Conservation (phyloP, 305 asterid genomes). For the Coffea humblotiana region DNA sequence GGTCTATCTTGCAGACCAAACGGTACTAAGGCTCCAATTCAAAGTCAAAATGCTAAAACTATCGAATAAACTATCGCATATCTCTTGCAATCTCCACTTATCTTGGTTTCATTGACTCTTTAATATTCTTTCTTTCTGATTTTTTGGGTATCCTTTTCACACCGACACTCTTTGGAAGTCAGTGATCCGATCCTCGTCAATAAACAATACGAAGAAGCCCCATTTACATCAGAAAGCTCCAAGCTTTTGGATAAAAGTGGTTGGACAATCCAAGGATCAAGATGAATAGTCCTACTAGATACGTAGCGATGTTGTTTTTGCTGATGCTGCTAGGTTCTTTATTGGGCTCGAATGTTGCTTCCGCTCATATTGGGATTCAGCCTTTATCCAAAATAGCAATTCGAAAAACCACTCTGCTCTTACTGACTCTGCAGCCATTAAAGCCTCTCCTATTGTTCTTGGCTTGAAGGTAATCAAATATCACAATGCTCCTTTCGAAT, state of each 20-base stretch:
- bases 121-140: background rate
- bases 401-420: slow-evolving; percentile 49
- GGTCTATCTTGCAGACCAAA: background rate
- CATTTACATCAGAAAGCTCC: background rate
- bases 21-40: background rate
- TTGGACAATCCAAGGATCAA: background rate
- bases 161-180: background rate
- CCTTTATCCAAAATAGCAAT: slow-evolving; percentile 74
- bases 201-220: background rate
- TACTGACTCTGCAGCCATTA: slow-evolving; percentile 46
- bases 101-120: background rate
- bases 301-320: background rate
- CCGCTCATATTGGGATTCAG: slow-evolving; percentile 54
- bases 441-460: slow-evolving; percentile 61
- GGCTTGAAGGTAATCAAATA: slow-evolving; percentile 46
- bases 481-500: background rate
- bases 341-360: slow-evolving; percentile 15
- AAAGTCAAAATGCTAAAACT: background rate
- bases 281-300: background rate
- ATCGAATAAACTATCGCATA: background rate
- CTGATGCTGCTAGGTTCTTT: slow-evolving; percentile 11
- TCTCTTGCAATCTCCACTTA: slow-evolving; percentile 12
- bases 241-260: background rate
- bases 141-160: background rate
- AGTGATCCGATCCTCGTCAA: background rate